Evolutionary conservation across 73 alveolate species (phyloP).

Genomic region (Blepharisma stoltei): DNA sequence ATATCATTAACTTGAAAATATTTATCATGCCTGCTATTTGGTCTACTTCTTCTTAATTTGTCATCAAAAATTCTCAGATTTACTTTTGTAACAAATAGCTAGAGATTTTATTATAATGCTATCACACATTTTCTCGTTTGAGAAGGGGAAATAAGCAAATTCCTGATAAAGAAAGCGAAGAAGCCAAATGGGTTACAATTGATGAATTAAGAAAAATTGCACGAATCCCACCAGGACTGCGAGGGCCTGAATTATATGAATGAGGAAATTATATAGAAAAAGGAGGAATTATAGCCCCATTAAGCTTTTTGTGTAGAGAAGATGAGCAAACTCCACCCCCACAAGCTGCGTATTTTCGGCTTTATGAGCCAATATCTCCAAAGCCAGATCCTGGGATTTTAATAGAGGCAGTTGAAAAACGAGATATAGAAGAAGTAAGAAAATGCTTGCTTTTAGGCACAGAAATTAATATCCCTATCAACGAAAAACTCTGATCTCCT

Average conservation of each 20-base stretch:
- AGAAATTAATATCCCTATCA: slow-evolving; percentile 8
- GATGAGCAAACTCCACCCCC: slow-evolving; percentile 25
- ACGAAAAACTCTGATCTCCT: slow-evolving; percentile 29
- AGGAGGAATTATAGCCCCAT: slow-evolving; percentile 71
- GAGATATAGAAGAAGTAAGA: neutral
- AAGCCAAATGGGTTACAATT: slow-evolving; percentile 77
- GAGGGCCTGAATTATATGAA: slow-evolving; percentile 74
- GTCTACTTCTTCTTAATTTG: too few relatives aligned
- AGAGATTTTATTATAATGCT: too few relatives aligned
- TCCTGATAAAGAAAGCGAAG: slow-evolving; percentile 59
- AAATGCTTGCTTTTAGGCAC: neutral
- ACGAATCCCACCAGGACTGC: slow-evolving; percentile 33
- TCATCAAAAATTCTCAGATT: too few relatives aligned
- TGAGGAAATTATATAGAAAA: slow-evolving; percentile 71
- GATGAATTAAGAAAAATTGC: slow-evolving; percentile 56
- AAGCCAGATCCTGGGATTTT: slow-evolving; percentile 9
- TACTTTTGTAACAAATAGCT: too few relatives aligned
- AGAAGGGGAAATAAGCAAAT: too few relatives aligned
- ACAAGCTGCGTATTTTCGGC: neutral
- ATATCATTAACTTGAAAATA: too few relatives aligned
- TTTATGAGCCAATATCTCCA: neutral
- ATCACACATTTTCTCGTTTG: too few relatives aligned
- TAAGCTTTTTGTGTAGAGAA: slow-evolving; percentile 34
- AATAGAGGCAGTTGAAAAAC: neutral
- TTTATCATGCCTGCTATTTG: too few relatives aligned